Base-by-base conservation (phyloP, 306 rosid species). In the Citrullus mucosospermus region DNA sequence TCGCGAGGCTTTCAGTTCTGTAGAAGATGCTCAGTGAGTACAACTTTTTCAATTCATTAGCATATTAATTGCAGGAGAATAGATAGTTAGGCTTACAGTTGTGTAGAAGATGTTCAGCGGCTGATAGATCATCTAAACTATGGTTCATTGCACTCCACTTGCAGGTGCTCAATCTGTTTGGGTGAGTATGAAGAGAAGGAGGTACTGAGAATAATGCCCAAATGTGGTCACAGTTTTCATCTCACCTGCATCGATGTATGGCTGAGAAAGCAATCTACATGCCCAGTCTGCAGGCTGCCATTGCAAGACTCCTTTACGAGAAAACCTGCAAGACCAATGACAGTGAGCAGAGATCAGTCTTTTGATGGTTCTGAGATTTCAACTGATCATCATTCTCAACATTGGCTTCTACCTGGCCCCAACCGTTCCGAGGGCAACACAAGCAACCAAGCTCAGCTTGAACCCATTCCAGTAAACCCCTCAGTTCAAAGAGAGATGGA, bases 81-180 rank as follows among this genome's bases (percentile, higher is more conserved):
- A 38, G 4, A 65, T 8, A 38, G 48, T 38, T 66, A 89, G 80
- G 91, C 97, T 81, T 94, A 88, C 88, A 89, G 90, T 80, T 87
- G 90, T 67, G 78, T 86, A 74, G 88, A 88, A 82, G 91, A 94
- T 82, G 86, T 92, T 76, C 92, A 86, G 98, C 90, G 81, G 41
- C 55, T 43, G 28, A 65, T 8, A 16, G 41, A 62, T 14, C 41
- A 41, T 30, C 17, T 30, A 44, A 69, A 44, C 55, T 20, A 53
- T 32, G 50, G 46, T 11, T 69, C 22, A 18, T 39, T 56, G 15
- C 25, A 16, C 54, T 32, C 53, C 32, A 22, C 22, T 14, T 66
- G 39, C 88, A 95, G 98, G 86, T 95, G 98, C 82, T 90, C 96
- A 84, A 95, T 95, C 82, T 95, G 98, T 83, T 85, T 95, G 82